Conservation (phyloP, 306 rosid genomes). For the Hippophae tibetana region DNA sequence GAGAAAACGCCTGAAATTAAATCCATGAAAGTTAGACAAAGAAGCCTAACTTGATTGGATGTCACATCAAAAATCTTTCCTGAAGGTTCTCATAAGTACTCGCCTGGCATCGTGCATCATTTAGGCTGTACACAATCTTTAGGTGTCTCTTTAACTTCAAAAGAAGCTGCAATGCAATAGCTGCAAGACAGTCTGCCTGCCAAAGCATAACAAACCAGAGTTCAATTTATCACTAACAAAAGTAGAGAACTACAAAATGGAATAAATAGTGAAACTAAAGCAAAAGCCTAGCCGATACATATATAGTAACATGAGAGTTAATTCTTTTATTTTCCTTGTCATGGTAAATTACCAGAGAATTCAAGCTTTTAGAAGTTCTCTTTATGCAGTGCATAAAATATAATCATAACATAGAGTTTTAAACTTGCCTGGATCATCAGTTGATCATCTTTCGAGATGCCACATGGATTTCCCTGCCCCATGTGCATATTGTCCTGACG, state of each 20-base stretch:
- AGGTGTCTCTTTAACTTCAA: constrained; percentile 91
- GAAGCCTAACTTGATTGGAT: neutral
- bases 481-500: constrained; percentile 27
- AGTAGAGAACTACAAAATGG: no score
- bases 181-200: constrained; percentile 74
- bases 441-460: constrained; percentile 53
- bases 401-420: neutral
- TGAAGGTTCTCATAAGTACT: constrained; percentile 4
- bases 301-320: no score
- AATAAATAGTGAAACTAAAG: no score
- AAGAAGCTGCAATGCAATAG: constrained; percentile 85
- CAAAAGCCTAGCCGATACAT: neutral
- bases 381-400: neutral
- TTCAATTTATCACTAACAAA: no score
- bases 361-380: no score
- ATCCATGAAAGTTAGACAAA: constrained; percentile 3
- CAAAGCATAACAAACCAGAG: constrained; percentile 6
- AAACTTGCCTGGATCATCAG: constrained; percentile 67
- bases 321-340: no score
- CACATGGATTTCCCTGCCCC: constrained; percentile 25
- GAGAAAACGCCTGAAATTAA: constrained; percentile 65
- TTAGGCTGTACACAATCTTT: constrained; percentile 66
- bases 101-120: constrained; percentile 94
- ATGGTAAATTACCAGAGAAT: no score
- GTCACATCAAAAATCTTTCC: neutral